Evolutionary conservation across 768 basidiomycete species (phyloP).

Genomic region (Hypholoma sublateritium): DNA sequence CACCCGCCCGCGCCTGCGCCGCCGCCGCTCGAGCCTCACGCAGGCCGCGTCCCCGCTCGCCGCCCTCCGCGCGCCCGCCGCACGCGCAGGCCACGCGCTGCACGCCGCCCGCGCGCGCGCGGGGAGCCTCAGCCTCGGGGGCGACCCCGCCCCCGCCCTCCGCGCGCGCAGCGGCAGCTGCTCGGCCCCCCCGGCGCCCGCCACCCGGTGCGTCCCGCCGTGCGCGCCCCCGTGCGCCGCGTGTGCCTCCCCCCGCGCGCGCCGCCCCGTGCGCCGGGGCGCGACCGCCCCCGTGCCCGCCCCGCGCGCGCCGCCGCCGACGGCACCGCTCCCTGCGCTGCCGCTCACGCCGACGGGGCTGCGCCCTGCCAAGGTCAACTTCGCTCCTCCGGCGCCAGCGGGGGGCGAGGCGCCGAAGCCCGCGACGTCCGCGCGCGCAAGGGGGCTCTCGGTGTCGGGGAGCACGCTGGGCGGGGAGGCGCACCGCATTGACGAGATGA

Average conservation of each 20-base stretch:
- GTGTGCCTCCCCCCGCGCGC: conserved; percentile 28
- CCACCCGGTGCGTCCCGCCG: conserved; percentile 21
- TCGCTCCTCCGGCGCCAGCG: too few relatives aligned
- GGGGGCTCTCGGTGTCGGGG: conserved; percentile 32
- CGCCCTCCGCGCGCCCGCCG: conserved; percentile 55
- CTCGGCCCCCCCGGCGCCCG: too few relatives aligned
- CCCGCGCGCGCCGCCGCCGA: conserved; percentile 37
- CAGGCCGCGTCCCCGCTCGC: conserved; percentile 52
- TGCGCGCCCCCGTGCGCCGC: conserved; percentile 12
- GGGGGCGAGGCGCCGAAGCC: too few relatives aligned
- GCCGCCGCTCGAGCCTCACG: conserved; percentile 64
- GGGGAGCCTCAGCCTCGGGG: conserved; percentile 45
- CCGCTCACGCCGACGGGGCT: conserved; percentile 20
- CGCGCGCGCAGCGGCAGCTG: conserved; percentile 57
- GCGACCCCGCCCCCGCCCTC: conserved; percentile 29
- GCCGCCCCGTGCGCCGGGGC: conserved; percentile 38
- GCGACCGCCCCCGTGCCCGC: conserved; percentile 31
- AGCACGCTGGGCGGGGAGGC: conserved; percentile 24
- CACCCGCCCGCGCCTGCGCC: conserved; percentile 35
- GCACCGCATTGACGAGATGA: conserved; percentile 38
- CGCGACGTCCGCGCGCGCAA: conserved; percentile 23
- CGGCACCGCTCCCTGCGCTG: conserved; percentile 38
- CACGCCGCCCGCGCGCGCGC: conserved; percentile 43
- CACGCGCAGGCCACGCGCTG: conserved; percentile 50
- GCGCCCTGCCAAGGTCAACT: too few relatives aligned